Base-by-base conservation (phyloP, 2,329 filamentous ascomycete species). In the Calonectria crousiana region DNA sequence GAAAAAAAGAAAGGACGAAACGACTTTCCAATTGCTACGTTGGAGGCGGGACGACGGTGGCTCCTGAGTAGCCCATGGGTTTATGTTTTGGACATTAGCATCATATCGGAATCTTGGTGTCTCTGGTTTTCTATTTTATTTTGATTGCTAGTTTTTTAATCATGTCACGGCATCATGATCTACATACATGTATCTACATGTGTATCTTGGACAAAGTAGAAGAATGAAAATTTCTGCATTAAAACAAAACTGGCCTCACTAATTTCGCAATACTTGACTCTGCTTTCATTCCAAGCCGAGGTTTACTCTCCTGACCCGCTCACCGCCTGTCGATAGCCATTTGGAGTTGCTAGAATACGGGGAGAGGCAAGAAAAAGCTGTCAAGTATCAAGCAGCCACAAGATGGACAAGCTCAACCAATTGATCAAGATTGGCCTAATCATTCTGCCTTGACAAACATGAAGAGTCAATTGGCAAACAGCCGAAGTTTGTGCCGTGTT, bases 41-140 rank as follows among this genome's bases (percentile, higher is more conserved):
- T 65, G 44, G 66, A 44, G 38, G 62, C 9, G 51, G 47, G 65
- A 74, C 56, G 67, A 67, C 67, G 52, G 49, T 28, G 56, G 58
- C 62, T 58, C 64, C 74, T 62, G 18, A 64, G 32, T 52, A 51
- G 64, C 66, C 60, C 67, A 68, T 71, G 20, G 70, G 20, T 62
- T 13, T 36, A 26, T 62, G n/a, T 67, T 74, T 76, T 70, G 73
- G 67, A 69, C 71, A 74, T 70, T 69, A 74, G 64, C 78, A 79
- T 78, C 74, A 79, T 62, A 67, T 52, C 68, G 58, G 70, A 58
- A 62, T 58, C 60, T 74, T 41, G 74, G 41, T 58, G 60, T 66
- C 69, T 77, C 58, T 72, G 58, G 51, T 68, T 73, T 64, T 67
- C 16, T 41, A 6, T n/a, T 44, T 44, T 1, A 26, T 36, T 69